Base-by-base conservation (phyloP, 2,329 filamentous ascomycete genomes). In the Pyrenophora teres region DNA sequence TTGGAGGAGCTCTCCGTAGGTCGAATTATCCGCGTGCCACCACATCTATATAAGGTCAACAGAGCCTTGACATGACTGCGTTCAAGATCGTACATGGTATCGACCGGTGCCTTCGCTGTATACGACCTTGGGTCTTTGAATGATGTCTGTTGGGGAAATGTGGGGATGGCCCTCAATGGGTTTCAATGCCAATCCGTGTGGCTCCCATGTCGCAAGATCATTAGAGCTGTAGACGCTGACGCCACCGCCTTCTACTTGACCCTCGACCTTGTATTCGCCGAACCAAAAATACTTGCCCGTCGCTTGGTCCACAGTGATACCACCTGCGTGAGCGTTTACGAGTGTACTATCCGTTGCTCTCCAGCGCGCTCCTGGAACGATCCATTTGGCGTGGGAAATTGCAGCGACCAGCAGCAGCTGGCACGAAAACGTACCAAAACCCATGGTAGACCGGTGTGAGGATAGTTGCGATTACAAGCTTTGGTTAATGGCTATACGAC, bases 351-450 rank as follows among this genome's bases (percentile, higher is more conserved):
- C 77, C 0, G 81, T 87, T 57, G 86, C 84, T 15, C 72, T 76
- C 84, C 84, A 87, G 65, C 83, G 74, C 0, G 77, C 83, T 3
- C 83, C 84, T 0, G 84, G 84, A 2, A 86, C 83, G 40, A 87
- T 86, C 70, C 82, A 87, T 64, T 79, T 82, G 10, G 77, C 76
- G 8, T 62, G 65, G 36, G 61, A 59, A 39, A 56, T 55, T 15
- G 59, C 54, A n/a, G 63, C 59, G 44, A 59, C 58, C 33, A 67
- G 48, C 49, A 67, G 50, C 15, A 67, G 51, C 50, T 63, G 57
- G 18, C 53, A 65, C 0, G 63, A 62, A 25, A 60, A 38, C 39
- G 49, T 51, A 19, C 40, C 40, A 43, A 66, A 57, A 37, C 62
- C 57, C 65, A 66, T 63, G 30, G 16, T 51, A 38, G 40, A 25